Conservation (phyloP, 2,329 filamentous ascomycete genomes). For the Venturia carpophila region DNA sequence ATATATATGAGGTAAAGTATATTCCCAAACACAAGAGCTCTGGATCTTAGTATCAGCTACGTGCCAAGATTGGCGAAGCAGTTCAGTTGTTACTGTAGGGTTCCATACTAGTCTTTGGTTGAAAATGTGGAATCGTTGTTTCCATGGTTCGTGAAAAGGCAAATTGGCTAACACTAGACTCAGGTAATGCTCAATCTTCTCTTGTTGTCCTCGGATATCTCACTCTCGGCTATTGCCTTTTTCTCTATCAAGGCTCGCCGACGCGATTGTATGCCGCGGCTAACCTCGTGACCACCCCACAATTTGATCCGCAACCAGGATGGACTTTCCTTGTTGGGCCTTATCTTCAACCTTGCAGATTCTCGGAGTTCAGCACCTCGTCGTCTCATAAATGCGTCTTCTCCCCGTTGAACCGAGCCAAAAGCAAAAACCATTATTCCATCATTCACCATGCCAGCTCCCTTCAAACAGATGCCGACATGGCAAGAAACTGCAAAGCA, state of each 20-base stretch:
- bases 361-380: conserved; percentile 1
- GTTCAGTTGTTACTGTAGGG: no score
- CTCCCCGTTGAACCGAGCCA: background rate
- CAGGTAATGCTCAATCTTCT: no score
- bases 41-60: no score
- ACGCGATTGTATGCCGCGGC: background rate
- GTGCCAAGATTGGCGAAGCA: no score
- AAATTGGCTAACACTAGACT: background rate
- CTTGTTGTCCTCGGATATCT: background rate
- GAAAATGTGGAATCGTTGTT: no score
- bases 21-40: no score
- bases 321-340: conserved; percentile 1
- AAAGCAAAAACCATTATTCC: background rate
- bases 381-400: background rate
- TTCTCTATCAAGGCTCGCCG: background rate
- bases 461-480: conserved; percentile 20
- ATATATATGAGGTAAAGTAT: no score
- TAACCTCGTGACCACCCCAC: conserved; percentile 1
- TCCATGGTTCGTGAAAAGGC: background rate
- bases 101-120: no score
- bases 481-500: conserved; percentile 44
- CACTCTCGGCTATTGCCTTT: background rate
- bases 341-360: background rate
- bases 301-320: background rate
- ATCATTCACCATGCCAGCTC: conserved; percentile 11